phyloP scores from a whole-genome alignment of 1,284 basidiomycete genomes.

The Ceratobasidium sp. region DNA sequence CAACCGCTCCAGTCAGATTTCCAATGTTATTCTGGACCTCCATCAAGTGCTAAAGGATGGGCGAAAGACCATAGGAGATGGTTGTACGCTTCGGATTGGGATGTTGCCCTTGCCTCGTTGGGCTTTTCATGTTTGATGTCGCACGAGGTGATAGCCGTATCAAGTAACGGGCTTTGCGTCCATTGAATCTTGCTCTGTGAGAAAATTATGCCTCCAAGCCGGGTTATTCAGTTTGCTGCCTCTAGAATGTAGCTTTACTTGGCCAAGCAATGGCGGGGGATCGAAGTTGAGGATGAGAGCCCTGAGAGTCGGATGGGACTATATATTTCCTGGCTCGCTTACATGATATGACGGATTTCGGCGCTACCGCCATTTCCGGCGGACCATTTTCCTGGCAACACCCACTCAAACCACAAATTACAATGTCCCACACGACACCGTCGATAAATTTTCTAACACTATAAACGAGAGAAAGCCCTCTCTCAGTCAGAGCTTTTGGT shows the following conservation, averaged over 20 bases:
- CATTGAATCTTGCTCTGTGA: background rate
- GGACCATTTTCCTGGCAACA: background rate
- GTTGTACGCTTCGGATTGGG: background rate
- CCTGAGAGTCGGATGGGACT: too few species aligned
- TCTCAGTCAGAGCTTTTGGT: background rate
- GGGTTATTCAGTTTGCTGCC: too few species aligned
- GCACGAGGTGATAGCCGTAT: background rate
- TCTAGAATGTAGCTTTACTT: too few species aligned
- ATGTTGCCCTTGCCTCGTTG: background rate
- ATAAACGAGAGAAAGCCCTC: background rate
- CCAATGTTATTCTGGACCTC: background rate
- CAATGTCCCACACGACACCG: too few species aligned
- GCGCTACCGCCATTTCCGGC: background rate
- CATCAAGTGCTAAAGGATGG: constrained; percentile 11
- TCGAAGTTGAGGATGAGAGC: too few species aligned
- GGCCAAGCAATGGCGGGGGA: too few species aligned
- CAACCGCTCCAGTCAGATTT: constrained; percentile 2
- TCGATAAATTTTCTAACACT: background rate
- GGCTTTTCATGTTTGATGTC: constrained; percentile 19
- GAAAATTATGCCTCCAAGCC: too few species aligned
- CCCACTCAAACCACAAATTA: too few species aligned
- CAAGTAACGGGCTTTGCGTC: background rate
- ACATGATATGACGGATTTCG: background rate
- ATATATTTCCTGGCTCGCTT: too few species aligned
- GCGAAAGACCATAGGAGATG: background rate